Evolutionary conservation across 352 stramenopile species (phyloP).

Genomic region (Thalassiosira hispida): DNA sequence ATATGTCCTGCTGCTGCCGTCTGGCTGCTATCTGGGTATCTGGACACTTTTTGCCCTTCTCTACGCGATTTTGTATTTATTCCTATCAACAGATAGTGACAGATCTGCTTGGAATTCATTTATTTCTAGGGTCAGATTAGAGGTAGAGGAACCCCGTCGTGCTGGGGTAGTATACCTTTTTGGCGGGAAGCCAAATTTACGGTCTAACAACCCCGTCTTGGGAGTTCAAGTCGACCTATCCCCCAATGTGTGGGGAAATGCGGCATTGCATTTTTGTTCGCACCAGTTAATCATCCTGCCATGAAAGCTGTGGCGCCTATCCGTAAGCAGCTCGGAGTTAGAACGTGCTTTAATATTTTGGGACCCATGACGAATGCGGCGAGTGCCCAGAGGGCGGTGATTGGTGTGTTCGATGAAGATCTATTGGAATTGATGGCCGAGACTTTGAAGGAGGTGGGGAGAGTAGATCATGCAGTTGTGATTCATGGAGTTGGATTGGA

Average conservation of each 20-base stretch:
- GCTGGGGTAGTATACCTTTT: too few species aligned
- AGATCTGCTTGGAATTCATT: too few species aligned
- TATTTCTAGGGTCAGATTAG: too few species aligned
- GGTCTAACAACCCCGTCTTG: too few species aligned
- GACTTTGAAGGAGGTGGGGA: slow-evolving; percentile 87
- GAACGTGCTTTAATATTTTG: slow-evolving; percentile 98
- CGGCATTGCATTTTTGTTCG: slow-evolving; percentile 97
- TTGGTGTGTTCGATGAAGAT: slow-evolving; percentile 96
- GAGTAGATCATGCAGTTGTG: slow-evolving; percentile 96
- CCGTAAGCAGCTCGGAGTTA: slow-evolving; percentile 94
- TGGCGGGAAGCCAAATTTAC: too few species aligned
- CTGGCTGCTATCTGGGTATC: too few species aligned
- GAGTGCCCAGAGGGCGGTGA: slow-evolving; percentile 93
- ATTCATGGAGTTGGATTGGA: slow-evolving; percentile 98
- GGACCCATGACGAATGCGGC: slow-evolving; percentile 97
- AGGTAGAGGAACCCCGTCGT: too few species aligned
- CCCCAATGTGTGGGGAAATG: slow-evolving; percentile 90
- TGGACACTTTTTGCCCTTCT: too few species aligned
- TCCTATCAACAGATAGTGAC: too few species aligned
- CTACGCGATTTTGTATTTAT: too few species aligned
- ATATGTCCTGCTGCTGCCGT: too few species aligned
- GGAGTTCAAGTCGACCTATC: slow-evolving; percentile 94
- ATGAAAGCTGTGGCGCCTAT: slow-evolving; percentile 95
- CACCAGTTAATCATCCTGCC: slow-evolving; percentile 95
- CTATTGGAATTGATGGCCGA: slow-evolving; percentile 88